Percentiles rank a stretch among this genome's conserved stretches.
Conservation (phyloP, 1,284 basidiomycete species). For the Puccinia hordei region DNA sequence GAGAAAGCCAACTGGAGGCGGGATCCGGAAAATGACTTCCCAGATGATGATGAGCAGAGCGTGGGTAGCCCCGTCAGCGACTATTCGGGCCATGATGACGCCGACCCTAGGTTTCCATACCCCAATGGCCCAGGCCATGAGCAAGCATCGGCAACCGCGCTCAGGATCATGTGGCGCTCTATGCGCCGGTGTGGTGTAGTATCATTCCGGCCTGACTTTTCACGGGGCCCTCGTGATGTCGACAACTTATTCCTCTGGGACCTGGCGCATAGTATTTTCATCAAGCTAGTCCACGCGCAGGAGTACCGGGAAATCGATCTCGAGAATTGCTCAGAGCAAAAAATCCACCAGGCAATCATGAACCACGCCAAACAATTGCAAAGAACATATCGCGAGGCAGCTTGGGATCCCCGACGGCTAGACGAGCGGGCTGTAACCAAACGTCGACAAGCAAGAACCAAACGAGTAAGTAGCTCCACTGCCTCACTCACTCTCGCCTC, state of each 20-base stretch:
- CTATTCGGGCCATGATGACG: not conserved
- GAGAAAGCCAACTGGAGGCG: constrained; percentile 37
- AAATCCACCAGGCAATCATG: not conserved
- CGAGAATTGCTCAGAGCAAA: not conserved
- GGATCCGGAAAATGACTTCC: not conserved
- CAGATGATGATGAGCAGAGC: not conserved
- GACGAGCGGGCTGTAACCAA: not conserved
- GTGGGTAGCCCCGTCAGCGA: too few relatives aligned
- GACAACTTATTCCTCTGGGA: constrained; percentile 33
- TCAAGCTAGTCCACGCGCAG: constrained; percentile 8
- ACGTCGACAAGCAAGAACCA: not conserved
- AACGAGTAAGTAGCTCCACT: constrained; percentile 4
- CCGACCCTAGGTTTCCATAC: constrained; percentile 17
- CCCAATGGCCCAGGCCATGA: constrained; percentile 26
- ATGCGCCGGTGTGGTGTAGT: constrained; percentile 5
- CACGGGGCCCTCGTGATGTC: not conserved
- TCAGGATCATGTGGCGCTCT: constrained; percentile 30
- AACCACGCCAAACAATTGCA: constrained; percentile 35
- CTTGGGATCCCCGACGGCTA: not conserved
- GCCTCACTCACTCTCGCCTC: too few relatives aligned
- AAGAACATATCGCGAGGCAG: not conserved
- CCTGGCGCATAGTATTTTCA: constrained; percentile 7
- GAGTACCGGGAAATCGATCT: constrained; percentile 33
- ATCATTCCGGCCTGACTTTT: constrained; percentile 35
- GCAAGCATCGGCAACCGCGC: not conserved